These are phyloP conservation scores for Dendrobium officinale DNA, from an alignment of 106 monocot genomes.

Conservation along the genomic window DNA sequence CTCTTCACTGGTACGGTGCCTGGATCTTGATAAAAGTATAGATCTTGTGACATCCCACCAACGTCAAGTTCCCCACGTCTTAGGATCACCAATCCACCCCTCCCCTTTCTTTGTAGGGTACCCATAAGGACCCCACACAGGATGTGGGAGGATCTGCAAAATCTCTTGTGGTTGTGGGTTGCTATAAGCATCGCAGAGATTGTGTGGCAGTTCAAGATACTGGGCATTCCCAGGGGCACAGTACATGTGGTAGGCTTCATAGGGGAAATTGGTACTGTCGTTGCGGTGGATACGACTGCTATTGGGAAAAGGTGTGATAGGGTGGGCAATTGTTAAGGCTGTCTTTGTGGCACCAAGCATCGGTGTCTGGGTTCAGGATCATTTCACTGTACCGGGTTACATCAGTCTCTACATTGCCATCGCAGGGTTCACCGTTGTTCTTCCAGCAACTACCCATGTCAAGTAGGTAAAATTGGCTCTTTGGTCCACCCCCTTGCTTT, in stretches of 20 bases:
- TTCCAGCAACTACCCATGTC: slow-evolving; percentile 98
- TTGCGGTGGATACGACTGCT: slow-evolving; percentile 44
- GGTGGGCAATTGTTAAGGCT: slow-evolving; percentile 51
- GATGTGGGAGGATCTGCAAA: slow-evolving; percentile 73
- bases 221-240: slow-evolving; percentile 67
- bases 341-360: slow-evolving; percentile 38
- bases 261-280: slow-evolving; percentile 43
- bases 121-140: slow-evolving; percentile 68
- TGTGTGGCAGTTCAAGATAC: slow-evolving; percentile 51
- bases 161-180: slow-evolving; percentile 87
- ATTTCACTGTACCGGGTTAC: slow-evolving; percentile 91
- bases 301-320: slow-evolving; percentile 56
- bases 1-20: slow-evolving; percentile 47
- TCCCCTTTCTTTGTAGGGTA: slow-evolving; percentile 64
- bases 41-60: slow-evolving; percentile 46
- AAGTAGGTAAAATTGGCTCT: slow-evolving; percentile 85
- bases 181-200: slow-evolving; percentile 70
- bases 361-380: slow-evolving; percentile 62
- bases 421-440: slow-evolving; percentile 66
- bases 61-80: slow-evolving; percentile 77
- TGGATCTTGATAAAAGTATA: slow-evolving; percentile 83
- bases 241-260: slow-evolving; percentile 64
- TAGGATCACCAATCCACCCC: slow-evolving; percentile 71
- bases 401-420: slow-evolving; percentile 66
- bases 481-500: slow-evolving; percentile 48